Conservation (phyloP, 805 yeast genomes). For the Wickerhamomyces chaumierensis region DNA sequence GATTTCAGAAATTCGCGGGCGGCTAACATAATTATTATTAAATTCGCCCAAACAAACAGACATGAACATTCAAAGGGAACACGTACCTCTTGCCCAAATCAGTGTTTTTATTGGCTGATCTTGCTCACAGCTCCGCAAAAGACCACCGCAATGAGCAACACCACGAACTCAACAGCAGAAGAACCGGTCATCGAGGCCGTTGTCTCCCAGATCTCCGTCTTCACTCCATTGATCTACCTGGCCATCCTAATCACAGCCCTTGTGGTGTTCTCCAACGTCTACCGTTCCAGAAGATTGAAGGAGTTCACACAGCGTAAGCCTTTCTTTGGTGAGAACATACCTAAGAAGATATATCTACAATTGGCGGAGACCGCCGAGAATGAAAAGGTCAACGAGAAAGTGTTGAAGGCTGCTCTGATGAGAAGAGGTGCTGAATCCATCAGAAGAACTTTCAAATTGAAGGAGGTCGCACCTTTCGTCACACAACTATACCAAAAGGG, state of each 20-base stretch:
- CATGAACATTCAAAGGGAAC: no score
- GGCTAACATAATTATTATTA: no score
- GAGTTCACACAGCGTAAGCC: conserved; percentile 54
- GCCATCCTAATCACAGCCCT: conserved; percentile 57
- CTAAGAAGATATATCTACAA: conserved; percentile 51
- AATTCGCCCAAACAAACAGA: no score
- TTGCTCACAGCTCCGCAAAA: no score
- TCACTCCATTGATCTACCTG: conserved; percentile 70
- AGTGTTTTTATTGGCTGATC: no score
- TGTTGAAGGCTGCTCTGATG: conserved; percentile 55
- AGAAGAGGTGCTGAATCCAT: conserved; percentile 81
- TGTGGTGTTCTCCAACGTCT: conserved; percentile 54
- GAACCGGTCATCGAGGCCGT: conserved; percentile 3
- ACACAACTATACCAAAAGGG: conserved; percentile 74
- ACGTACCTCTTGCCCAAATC: no score
- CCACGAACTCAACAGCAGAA: conserved; percentile 1
- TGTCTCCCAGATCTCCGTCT: conserved; percentile 32
- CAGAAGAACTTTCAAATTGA: conserved; percentile 70
- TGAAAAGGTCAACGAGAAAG: conserved; percentile 64
- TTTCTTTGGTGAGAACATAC: conserved; percentile 59
- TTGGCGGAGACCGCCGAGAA: conserved; percentile 32
- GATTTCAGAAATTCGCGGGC: no score
- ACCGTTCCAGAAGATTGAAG: conserved; percentile 42
- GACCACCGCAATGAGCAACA: no score
- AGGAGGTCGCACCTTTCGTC: conserved; percentile 65